These are phyloP conservation scores for Sporothrix mexicana DNA, from an alignment of 2,329 filamentous ascomycete genomes.

Conservation along the genomic window DNA sequence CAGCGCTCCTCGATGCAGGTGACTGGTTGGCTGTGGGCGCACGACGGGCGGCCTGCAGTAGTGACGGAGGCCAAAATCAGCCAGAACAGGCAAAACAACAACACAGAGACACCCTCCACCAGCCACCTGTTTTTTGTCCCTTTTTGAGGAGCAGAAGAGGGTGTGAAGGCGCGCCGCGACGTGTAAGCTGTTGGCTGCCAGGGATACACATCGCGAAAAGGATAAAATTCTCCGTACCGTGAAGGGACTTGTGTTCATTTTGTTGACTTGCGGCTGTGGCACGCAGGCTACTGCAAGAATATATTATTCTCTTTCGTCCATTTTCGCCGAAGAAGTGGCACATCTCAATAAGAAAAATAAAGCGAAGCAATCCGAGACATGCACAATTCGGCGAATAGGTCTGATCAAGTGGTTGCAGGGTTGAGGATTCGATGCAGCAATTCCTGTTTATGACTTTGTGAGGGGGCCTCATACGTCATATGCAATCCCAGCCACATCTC, in stretches of 20 bases:
- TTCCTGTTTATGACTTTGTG: too few species aligned
- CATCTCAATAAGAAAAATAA: not conserved
- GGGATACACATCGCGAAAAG: too few species aligned
- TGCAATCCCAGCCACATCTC: too few species aligned
- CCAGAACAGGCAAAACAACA: slow-evolving; percentile 12
- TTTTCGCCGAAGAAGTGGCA: not conserved
- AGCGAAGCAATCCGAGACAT: not conserved
- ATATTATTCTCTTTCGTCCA: not conserved
- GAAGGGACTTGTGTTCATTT: not conserved
- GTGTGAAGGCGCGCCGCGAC: not conserved
- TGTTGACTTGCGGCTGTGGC: not conserved
- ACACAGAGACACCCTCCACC: slow-evolving; percentile 27
- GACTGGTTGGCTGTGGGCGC: slow-evolving; percentile 22
- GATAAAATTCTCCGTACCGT: too few species aligned
- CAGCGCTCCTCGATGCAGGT: not conserved
- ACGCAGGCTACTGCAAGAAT: not conserved
- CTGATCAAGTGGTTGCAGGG: not conserved
- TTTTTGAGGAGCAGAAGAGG: not conserved
- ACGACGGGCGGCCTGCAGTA: slow-evolving; percentile 13
- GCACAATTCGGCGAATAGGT: not conserved
- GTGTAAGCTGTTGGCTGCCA: not conserved
- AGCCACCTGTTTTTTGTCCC: slow-evolving; percentile 21
- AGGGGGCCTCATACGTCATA: too few species aligned
- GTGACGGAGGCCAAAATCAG: slow-evolving; percentile 1
- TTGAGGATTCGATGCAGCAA: too few species aligned